Percentiles rank a stretch among this genome's conserved stretches.
These are phyloP conservation scores for Amorphotheca resinae DNA, from an alignment of 495 filamentous ascomycete species.

Conservation along the genomic window DNA sequence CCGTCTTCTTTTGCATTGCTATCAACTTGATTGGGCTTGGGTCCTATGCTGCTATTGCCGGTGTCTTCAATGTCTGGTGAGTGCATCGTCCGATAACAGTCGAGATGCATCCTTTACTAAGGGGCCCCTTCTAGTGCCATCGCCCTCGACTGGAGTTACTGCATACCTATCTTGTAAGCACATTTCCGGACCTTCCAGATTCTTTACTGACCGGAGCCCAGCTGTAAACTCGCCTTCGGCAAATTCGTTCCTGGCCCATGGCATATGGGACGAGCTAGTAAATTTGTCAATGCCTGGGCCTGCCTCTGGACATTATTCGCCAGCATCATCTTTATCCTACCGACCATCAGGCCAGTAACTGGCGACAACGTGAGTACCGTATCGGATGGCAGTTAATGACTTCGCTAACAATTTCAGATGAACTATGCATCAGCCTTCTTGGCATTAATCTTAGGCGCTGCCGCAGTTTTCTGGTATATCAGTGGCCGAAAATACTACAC, in stretches of 20 bases:
- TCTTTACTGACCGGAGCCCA: not conserved
- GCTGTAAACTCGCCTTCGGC: constrained; percentile 43
- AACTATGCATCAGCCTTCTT: constrained; percentile 28
- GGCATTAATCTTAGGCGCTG: constrained; percentile 28
- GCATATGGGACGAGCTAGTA: constrained; percentile 39
- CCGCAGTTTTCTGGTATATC: constrained; percentile 38
- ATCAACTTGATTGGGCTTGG: constrained; percentile 55
- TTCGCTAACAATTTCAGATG: constrained; percentile 10
- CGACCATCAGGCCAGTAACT: constrained; percentile 40
- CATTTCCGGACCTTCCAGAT: not conserved
- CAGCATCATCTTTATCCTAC: constrained; percentile 47
- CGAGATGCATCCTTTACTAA: too few species aligned
- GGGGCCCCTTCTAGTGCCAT: constrained; percentile 29
- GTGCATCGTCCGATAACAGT: not conserved
- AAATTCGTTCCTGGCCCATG: constrained; percentile 48
- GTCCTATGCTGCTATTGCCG: constrained; percentile 45
- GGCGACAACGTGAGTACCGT: constrained; percentile 29
- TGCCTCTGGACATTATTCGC: constrained; percentile 49
- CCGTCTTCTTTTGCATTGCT: constrained; percentile 39
- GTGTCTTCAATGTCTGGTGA: constrained; percentile 47
- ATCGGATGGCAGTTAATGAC: not conserved
- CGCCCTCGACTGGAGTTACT: constrained; percentile 50
- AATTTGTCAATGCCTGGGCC: constrained; percentile 38
- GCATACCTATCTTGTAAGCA: constrained; percentile 38
- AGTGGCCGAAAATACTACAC: constrained; percentile 37